Percentiles rank a stretch among this genome's conserved stretches.
These are phyloP conservation scores for Funneliformis caledonium DNA, from an alignment of 371 early-diverging fungal species.

Conservation along the genomic window DNA sequence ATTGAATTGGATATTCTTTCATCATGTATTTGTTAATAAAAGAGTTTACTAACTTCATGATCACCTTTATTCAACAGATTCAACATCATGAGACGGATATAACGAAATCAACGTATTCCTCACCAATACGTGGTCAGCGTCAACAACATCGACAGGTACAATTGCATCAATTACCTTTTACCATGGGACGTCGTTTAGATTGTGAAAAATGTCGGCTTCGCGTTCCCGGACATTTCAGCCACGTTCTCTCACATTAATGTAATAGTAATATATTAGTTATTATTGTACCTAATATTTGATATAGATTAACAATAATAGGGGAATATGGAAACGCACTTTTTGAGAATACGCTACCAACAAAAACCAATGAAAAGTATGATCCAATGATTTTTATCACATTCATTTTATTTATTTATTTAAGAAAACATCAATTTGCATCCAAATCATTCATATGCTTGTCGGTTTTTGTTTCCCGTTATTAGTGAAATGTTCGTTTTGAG, in stretches of 20 bases:
- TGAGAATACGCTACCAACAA: neutral
- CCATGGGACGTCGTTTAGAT: slow-evolving; percentile 48
- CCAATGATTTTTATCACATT: neutral
- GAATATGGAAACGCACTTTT: neutral
- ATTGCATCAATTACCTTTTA: slow-evolving; percentile 29
- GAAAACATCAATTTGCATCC: no score
- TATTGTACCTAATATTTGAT: neutral
- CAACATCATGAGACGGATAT: neutral
- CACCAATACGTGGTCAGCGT: slow-evolving; percentile 22
- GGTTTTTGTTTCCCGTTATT: no score
- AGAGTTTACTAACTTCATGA: neutral
- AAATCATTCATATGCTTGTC: no score
- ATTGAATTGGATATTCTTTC: neutral
- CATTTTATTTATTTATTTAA: no score
- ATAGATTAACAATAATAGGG: neutral
- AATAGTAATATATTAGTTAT: no score
- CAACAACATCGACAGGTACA: neutral
- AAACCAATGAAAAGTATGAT: no score
- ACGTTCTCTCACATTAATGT: slow-evolving; percentile 37
- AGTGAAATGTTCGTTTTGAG: no score
- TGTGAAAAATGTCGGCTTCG: slow-evolving; percentile 48
- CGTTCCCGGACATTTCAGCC: slow-evolving; percentile 49
- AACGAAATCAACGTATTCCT: neutral
- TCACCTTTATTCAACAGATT: neutral
- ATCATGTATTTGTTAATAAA: neutral